Evolutionary conservation across 805 yeast genomes (phyloP).

Genomic region (Spathaspora sp.): DNA sequence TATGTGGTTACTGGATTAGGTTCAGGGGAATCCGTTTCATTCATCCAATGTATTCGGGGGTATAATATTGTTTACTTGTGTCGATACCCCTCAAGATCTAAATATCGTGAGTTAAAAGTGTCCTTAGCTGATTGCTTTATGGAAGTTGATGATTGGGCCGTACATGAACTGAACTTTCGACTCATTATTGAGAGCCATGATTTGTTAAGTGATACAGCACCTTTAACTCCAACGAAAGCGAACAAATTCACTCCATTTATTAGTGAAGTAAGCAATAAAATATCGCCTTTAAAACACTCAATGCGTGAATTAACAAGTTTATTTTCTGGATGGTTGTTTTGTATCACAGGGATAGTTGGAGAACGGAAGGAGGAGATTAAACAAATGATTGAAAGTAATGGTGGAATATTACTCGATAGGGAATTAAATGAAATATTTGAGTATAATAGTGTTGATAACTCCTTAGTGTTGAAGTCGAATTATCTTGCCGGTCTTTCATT

Average conservation of each 20-base stretch:
- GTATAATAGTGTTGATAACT: slow-evolving; percentile 8
- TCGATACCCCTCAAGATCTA: slow-evolving; percentile 12
- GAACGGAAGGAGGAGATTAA: slow-evolving; percentile 30
- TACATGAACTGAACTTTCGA: slow-evolving; percentile 31
- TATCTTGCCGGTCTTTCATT: slow-evolving; percentile 35
- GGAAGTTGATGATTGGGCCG: slow-evolving; percentile 38
- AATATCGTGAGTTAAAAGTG: slow-evolving; percentile 16
- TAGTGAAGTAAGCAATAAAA: background rate
- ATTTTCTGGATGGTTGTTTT: slow-evolving; percentile 25
- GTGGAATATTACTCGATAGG: slow-evolving; percentile 37
- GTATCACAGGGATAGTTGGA: slow-evolving; percentile 34
- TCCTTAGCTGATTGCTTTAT: slow-evolving; percentile 30
- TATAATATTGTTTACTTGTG: slow-evolving; percentile 46
- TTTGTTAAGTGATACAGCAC: slow-evolving; percentile 12
- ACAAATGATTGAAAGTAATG: slow-evolving; percentile 35
- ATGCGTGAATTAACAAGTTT: slow-evolving; percentile 2
- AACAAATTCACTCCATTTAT: background rate
- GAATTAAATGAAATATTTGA: slow-evolving; percentile 29
- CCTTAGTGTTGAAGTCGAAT: slow-evolving; percentile 9
- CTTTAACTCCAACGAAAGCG: slow-evolving; percentile 4
- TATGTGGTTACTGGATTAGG: slow-evolving; percentile 47
- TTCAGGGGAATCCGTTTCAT: slow-evolving; percentile 12
- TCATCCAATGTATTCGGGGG: slow-evolving; percentile 57
- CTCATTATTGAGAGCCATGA: slow-evolving; percentile 17
- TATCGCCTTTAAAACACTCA: background rate